These are phyloP conservation scores for Rhynchospora pubera DNA, from an alignment of 176 grass and related monocot species.

Conservation along the genomic window DNA sequence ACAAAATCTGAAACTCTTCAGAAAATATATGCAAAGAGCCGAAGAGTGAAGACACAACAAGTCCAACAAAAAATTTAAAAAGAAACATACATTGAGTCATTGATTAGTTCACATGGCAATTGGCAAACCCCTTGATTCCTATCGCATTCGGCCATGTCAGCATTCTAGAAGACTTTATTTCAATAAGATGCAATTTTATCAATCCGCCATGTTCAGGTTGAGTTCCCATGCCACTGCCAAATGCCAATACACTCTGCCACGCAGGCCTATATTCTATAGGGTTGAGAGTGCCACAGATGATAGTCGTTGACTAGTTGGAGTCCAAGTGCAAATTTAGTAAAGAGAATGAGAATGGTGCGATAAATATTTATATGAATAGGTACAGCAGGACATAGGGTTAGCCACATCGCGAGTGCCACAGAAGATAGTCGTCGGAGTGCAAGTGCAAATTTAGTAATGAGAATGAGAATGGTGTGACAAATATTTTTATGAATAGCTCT, in stretches of 20 bases:
- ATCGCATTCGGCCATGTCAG: no score
- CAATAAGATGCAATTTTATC: not conserved
- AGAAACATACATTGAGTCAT: not conserved
- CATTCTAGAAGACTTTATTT: no score
- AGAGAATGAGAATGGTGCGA: conserved; percentile 4
- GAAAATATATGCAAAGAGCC: not conserved
- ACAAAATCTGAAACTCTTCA: not conserved
- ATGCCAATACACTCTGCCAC: no score
- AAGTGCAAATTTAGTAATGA: conserved; percentile 1
- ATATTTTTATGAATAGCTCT: not conserved
- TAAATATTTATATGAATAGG: not conserved
- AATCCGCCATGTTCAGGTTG: not conserved
- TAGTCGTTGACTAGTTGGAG: not conserved
- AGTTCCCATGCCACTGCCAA: no score
- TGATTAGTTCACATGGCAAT: no score
- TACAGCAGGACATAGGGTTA: not conserved
- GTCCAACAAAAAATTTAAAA: not conserved
- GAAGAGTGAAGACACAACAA: not conserved
- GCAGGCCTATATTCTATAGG: no score
- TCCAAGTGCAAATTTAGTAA: not conserved
- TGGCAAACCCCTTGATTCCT: no score
- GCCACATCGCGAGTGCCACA: not conserved
- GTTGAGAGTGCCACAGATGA: not conserved
- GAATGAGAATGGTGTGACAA: conserved; percentile 7
- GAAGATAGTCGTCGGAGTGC: not conserved